Conservation (phyloP, 306 rosid genomes). For the Vicia sativa region DNA sequence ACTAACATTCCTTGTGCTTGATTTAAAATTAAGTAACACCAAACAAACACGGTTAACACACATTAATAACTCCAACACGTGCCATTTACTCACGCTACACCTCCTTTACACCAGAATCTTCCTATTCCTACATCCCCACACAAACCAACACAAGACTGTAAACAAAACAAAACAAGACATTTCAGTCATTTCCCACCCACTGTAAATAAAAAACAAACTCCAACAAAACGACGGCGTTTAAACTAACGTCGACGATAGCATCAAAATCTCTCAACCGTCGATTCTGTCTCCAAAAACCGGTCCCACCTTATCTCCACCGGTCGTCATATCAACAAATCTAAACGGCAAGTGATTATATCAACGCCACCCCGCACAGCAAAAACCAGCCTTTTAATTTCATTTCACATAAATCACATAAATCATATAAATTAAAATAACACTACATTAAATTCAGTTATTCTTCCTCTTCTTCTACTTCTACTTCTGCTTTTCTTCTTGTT, state of each 20-base stretch:
- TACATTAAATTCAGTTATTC: background rate
- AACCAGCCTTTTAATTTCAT: slow-evolving; percentile 40
- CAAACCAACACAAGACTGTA: background rate
- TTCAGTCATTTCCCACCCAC: slow-evolving; percentile 15
- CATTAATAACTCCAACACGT: slow-evolving; percentile 37
- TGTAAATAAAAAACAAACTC: background rate
- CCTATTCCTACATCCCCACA: slow-evolving; percentile 27
- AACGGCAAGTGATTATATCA: slow-evolving; percentile 36
- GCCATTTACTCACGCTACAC: slow-evolving; percentile 9
- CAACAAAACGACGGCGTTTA: slow-evolving; percentile 49
- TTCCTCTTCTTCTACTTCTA: background rate
- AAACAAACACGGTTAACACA: too few relatives aligned
- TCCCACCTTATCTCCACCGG: slow-evolving; percentile 38
- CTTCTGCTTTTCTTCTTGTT: slow-evolving; percentile 34
- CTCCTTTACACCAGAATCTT: slow-evolving; percentile 35
- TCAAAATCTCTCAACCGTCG: slow-evolving; percentile 38
- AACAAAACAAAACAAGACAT: slow-evolving; percentile 17
- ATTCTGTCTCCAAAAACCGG: slow-evolving; percentile 2
- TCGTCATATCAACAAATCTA: slow-evolving; percentile 41
- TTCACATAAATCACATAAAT: background rate
- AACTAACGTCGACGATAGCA: slow-evolving; percentile 12
- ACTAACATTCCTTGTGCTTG: too few relatives aligned
- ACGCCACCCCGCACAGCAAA: slow-evolving; percentile 42
- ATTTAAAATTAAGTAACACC: too few relatives aligned
- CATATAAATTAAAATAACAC: slow-evolving; percentile 11